Conservation (phyloP, 257 asterid genomes). For the Fraxinus americana region DNA sequence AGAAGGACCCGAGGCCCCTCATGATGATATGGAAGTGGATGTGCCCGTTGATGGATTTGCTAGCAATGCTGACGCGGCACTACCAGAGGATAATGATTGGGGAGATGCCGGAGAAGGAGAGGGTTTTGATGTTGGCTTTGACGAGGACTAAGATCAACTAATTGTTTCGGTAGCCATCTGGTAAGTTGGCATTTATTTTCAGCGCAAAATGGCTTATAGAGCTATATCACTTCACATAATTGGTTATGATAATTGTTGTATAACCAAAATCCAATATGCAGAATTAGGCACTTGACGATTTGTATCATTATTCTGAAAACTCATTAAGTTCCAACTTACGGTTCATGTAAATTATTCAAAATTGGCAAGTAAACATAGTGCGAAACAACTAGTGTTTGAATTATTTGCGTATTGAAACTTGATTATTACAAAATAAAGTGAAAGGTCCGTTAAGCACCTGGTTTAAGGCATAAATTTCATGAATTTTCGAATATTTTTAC, state of each 20-base stretch:
- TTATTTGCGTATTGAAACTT: background rate
- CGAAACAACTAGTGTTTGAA: no score
- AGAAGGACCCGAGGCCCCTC: conserved; percentile 27
- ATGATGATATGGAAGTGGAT: conserved; percentile 43
- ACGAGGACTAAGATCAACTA: conserved; percentile 46
- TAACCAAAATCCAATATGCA: background rate
- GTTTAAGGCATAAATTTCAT: background rate
- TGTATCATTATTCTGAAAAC: background rate
- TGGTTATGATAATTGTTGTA: background rate
- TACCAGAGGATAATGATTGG: conserved; percentile 45
- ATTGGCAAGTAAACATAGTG: background rate
- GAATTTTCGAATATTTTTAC: no score
- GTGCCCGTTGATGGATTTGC: conserved; percentile 26
- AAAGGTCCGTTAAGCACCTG: background rate
- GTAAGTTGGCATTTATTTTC: background rate
- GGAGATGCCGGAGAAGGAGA: conserved; percentile 63
- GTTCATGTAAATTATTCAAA: background rate
- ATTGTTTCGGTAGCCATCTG: background rate
- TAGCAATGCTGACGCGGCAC: conserved; percentile 35
- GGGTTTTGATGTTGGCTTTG: conserved; percentile 51
- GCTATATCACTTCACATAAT: background rate
- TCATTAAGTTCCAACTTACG: background rate
- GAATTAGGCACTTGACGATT: background rate
- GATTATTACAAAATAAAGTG: background rate
- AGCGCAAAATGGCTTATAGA: background rate